A percentile compares a stretch with the other conserved stretches of the same genome.
Conservation (phyloP, 192 early-diverging fungal genomes). For the Geranomyces michiganensis region DNA sequence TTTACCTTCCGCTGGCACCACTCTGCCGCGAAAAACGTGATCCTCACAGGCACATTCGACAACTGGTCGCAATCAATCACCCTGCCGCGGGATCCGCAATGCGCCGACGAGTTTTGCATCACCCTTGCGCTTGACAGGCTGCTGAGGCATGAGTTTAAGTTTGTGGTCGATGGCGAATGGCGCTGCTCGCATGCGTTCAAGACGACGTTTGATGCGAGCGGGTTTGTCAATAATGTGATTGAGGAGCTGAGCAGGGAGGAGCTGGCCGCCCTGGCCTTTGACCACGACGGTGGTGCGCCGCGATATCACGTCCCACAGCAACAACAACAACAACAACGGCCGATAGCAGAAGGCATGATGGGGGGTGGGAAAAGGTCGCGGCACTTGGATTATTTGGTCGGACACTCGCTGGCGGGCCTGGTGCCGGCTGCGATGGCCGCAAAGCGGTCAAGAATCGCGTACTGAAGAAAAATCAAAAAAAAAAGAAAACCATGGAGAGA, state of each 20-base stretch:
- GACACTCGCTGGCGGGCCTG: no score
- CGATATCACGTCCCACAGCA: no score
- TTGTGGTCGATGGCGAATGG: constrained; percentile 38
- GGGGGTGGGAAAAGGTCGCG: no score
- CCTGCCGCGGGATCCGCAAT: constrained; percentile 12
- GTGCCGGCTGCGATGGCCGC: no score
- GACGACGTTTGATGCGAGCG: constrained; percentile 15
- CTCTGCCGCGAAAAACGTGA: neutral
- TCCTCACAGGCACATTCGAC: constrained; percentile 36
- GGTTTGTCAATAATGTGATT: constrained; percentile 32
- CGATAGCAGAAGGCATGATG: no score
- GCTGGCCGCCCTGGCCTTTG: constrained; percentile 11
- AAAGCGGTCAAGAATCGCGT: no score
- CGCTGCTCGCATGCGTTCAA: constrained; percentile 21
- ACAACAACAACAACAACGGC: no score
- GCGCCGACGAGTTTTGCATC: constrained; percentile 26
- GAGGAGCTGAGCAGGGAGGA: neutral
- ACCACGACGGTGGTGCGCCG: neutral
- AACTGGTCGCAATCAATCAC: constrained; percentile 23
- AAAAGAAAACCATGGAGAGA: no score
- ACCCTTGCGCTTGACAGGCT: constrained; percentile 21
- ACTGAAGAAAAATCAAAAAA: no score
- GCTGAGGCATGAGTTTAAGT: constrained; percentile 23
- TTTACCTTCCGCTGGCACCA: constrained; percentile 33
- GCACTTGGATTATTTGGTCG: no score